Evolutionary conservation across 2,329 filamentous ascomycete species (phyloP).

Genomic region (Trichoderma sp.): DNA sequence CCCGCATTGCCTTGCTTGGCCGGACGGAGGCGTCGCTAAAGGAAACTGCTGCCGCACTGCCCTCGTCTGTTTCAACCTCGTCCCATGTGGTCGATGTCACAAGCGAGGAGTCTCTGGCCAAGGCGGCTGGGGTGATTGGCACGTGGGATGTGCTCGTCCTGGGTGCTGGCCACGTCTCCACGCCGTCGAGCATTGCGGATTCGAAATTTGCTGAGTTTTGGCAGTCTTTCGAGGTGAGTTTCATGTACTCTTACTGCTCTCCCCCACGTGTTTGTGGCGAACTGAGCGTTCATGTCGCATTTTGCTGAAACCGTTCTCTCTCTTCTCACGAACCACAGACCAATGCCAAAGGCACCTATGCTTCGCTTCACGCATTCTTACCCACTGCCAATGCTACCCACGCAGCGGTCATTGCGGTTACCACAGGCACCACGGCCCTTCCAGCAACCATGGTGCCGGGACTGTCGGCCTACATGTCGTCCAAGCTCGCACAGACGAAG

Average conservation of each 20-base stretch:
- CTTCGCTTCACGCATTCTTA: constrained; percentile 10
- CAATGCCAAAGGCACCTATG: constrained; percentile 15
- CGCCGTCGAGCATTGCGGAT: constrained; percentile 20
- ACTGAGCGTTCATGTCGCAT: no score
- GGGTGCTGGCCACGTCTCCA: constrained; percentile 21
- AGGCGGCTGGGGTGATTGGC: constrained; percentile 20
- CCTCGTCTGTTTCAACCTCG: background rate
- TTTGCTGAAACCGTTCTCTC: background rate
- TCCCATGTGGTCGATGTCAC: constrained; percentile 7
- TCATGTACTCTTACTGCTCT: background rate
- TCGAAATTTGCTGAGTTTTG: constrained; percentile 25
- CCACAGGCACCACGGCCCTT: constrained; percentile 23
- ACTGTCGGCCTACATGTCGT: constrained; percentile 11
- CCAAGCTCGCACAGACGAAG: constrained; percentile 21
- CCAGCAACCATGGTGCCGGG: constrained; percentile 23
- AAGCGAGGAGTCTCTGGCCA: constrained; percentile 1
- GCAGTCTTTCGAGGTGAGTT: constrained; percentile 26
- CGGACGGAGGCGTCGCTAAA: background rate
- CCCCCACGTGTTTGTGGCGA: background rate
- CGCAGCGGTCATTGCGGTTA: constrained; percentile 23
- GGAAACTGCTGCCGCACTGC: constrained; percentile 2
- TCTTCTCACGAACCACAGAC: background rate
- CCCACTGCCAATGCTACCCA: constrained; percentile 20
- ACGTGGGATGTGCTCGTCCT: constrained; percentile 24
- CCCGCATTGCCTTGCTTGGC: constrained; percentile 10